phyloP scores from a whole-genome alignment of 2,329 filamentous ascomycete genomes.

The Diaporthe vaccinii region DNA sequence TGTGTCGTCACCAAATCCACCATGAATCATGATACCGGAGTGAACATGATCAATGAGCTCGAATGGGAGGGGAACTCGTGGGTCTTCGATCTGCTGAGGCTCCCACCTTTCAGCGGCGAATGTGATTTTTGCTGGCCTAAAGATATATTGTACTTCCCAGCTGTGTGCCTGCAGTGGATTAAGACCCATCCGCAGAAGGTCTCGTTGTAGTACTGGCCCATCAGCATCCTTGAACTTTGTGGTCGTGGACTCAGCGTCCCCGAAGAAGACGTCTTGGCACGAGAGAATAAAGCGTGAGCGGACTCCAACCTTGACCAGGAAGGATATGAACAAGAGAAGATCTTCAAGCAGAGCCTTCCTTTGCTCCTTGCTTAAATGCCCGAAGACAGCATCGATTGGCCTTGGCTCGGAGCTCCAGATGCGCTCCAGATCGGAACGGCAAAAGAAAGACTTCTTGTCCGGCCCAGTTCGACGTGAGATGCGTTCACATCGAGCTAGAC shows the following conservation, averaged over 20 bases:
- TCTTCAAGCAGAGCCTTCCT: not conserved
- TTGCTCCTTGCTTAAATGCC: slow-evolving; percentile 20
- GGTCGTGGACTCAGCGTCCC: not conserved
- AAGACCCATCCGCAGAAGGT: slow-evolving; percentile 15
- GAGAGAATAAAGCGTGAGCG: slow-evolving; percentile 2
- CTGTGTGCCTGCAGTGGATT: slow-evolving; percentile 3
- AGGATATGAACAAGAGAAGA: slow-evolving; percentile 35
- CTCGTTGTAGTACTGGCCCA: not conserved
- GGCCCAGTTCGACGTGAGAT: not conserved
- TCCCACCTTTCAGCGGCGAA: slow-evolving; percentile 33
- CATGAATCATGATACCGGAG: not conserved
- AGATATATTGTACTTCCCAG: slow-evolving; percentile 34
- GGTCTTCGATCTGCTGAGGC: slow-evolving; percentile 28
- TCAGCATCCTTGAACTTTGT: slow-evolving; percentile 28
- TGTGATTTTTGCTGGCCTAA: slow-evolving; percentile 35
- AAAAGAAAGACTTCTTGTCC: slow-evolving; percentile 32
- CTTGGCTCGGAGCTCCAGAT: slow-evolving; percentile 12
- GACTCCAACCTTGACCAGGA: slow-evolving; percentile 25
- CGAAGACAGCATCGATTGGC: slow-evolving; percentile 13
- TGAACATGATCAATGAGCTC: not conserved
- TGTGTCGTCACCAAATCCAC: slow-evolving; percentile 11
- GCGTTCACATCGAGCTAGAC: not conserved
- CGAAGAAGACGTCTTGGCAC: slow-evolving; percentile 11
- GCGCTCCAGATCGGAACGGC: slow-evolving; percentile 28
- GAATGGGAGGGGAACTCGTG: slow-evolving; percentile 18